Evolutionary conservation across 345 rosid genomes (phyloP).

Genomic region (Citrus sinensis): DNA sequence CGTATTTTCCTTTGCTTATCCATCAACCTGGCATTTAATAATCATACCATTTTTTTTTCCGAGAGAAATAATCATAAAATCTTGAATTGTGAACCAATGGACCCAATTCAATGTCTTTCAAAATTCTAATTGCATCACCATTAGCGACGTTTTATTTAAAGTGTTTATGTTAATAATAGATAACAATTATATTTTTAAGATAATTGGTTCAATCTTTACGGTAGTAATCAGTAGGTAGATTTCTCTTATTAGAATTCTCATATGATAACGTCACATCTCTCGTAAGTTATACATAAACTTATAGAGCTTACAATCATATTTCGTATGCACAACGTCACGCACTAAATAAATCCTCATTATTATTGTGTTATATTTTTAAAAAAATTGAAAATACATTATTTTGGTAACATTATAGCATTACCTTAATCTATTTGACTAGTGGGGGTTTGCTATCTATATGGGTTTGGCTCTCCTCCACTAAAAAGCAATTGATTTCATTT

Average conservation of each 20-base stretch:
- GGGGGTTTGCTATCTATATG: background rate
- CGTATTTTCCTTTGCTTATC: background rate
- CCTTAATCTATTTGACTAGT: background rate
- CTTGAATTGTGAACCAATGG: conserved; percentile 9
- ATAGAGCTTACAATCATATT: fast-evolving
- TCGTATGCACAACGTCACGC: fast-evolving
- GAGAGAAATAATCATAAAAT: conserved; percentile 7
- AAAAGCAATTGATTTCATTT: background rate
- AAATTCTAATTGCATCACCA: background rate
- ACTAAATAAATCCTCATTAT: too few species aligned
- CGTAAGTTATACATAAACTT: fast-evolving
- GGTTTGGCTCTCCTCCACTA: conserved; percentile 26
- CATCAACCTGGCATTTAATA: background rate
- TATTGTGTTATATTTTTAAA: too few species aligned
- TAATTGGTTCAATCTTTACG: too few species aligned
- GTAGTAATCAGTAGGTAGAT: fast-evolving
- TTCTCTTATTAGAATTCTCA: too few species aligned
- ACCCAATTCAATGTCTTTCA: background rate
- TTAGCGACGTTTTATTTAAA: background rate
- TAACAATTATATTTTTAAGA: background rate
- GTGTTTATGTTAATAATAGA: too few species aligned
- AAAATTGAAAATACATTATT: too few species aligned
- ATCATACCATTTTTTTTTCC: too few species aligned
- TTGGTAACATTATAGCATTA: background rate
- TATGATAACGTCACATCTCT: too few species aligned